These are phyloP conservation scores for Stagonosporopsis rhizophila DNA, from an alignment of 2,329 filamentous ascomycete species.

Conservation along the genomic window DNA sequence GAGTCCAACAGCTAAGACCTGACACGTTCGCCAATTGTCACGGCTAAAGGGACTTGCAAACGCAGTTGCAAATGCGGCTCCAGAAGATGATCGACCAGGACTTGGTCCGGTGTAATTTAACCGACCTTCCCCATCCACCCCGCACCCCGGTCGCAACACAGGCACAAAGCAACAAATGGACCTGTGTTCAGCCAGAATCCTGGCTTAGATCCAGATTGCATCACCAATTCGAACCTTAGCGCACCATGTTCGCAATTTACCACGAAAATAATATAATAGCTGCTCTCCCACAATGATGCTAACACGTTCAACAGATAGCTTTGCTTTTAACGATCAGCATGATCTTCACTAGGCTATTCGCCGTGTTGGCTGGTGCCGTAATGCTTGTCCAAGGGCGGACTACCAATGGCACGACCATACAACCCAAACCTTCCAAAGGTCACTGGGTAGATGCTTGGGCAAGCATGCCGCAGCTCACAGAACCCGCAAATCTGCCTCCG, in stretches of 20 bases:
- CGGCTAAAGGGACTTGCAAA: conserved; percentile 25
- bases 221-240: conserved; percentile 1
- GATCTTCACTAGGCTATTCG: conserved; percentile 9
- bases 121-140: conserved; percentile 39
- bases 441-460: conserved; percentile 71
- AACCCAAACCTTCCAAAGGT: conserved; percentile 36
- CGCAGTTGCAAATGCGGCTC: conserved; percentile 6
- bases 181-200: conserved; percentile 17
- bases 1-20: background rate
- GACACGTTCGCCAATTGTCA: conserved; percentile 22
- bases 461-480: conserved; percentile 70
- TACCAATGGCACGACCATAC: background rate
- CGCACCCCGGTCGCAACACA: conserved; percentile 29
- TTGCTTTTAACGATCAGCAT: background rate
- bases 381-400: background rate
- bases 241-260: conserved; percentile 4
- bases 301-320: background rate
- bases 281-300: background rate
- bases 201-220: conserved; percentile 25
- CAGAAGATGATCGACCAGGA: conserved; percentile 14
- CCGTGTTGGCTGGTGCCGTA: conserved; percentile 3
- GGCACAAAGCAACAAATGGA: conserved; percentile 21
- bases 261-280: conserved; percentile 2
- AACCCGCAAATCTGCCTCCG: conserved; percentile 67
- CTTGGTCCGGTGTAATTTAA: conserved; percentile 38